Percentiles rank a stretch among this genome's conserved stretches.
Conservation (phyloP, 192 early-diverging fungal genomes). For the Rhizophagus prolifer region DNA sequence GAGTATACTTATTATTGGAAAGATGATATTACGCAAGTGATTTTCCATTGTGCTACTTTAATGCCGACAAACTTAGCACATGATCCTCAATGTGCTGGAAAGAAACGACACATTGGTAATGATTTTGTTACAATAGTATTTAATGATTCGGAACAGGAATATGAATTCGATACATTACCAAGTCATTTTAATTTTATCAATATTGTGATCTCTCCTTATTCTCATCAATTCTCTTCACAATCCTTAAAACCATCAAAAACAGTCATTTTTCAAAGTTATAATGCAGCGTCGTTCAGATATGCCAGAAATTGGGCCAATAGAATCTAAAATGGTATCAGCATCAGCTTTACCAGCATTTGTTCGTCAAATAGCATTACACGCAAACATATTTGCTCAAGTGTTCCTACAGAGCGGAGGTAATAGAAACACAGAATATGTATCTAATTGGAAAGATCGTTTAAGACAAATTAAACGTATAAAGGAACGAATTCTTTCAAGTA, state of each 20-base stretch:
- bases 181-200: conserved; percentile 96
- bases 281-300: conserved; percentile 74
- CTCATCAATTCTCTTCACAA: neutral
- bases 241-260: conserved; percentile 14
- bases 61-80: conserved; percentile 81
- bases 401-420: conserved; percentile 66
- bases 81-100: conserved; percentile 77
- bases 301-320: conserved; percentile 78
- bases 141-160: conserved; percentile 83
- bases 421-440: conserved; percentile 71
- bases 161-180: conserved; percentile 86
- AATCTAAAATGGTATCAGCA: conserved; percentile 83
- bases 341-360: conserved; percentile 77
- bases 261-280: conserved; percentile 54
- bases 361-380: conserved; percentile 80
- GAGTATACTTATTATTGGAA: conserved; percentile 78
- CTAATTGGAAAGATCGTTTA: conserved; percentile 87
- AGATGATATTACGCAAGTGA: conserved; percentile 81
- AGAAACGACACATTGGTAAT: conserved; percentile 97
- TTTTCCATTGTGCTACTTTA: conserved; percentile 92
- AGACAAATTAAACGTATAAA: conserved; percentile 86
- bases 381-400: conserved; percentile 88
- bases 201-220: conserved; percentile 83
- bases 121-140: conserved; percentile 94
- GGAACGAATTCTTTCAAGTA: conserved; percentile 39